Base-by-base conservation (phyloP, 164 flowering plant genomes). In the Chloranthus sessilifolius region DNA sequence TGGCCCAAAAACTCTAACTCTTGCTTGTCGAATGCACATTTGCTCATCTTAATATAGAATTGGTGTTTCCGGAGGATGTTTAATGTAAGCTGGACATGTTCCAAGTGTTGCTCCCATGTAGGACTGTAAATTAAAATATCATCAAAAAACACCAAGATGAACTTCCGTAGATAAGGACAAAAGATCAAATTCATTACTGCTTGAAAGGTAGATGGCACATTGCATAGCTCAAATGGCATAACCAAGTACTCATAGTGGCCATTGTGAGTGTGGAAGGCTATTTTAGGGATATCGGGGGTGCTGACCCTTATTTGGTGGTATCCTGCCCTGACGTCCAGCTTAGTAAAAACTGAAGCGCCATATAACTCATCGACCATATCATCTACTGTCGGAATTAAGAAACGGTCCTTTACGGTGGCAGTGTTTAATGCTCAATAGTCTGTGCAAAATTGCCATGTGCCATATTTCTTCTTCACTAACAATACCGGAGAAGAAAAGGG, bases 121-220 rank as follows among this genome's bases (percentile, higher is more conserved):
- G 12, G 12, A 17, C 26, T 2, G n/a, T 43, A 43, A 4, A 43
- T 17, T 23, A 43, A 6, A 17, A 43, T 43, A n/a, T 43, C 47
- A 17, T 43, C 6, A 43, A 43, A 43, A 43, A 43, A 43, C 47
- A 16, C 47, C 47, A 43, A 23, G 26, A 43, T 22, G 17, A 17
- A 22, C 26, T 43, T 16, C 8, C 43, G 14, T 16, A 40, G 19
- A 16, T 9, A 40, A 9, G 14, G 43, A 24, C 3, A 8, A 16
- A 28, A 47, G 3, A 47, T 2, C 0, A 24, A 4, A 28, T 47
- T 47, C 2, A 47, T 26, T 15, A 29, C 7, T 25, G 51, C 31
- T 2, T 47, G 51, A 15, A 47, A 47, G 21, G 35, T 47, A 8
- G 35, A 10, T 25, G 19, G 43, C 6, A 17, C 43, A 17, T 40